phyloP scores from a whole-genome alignment of 202 grass and related monocot genomes.

The Elaeis oleifera region DNA sequence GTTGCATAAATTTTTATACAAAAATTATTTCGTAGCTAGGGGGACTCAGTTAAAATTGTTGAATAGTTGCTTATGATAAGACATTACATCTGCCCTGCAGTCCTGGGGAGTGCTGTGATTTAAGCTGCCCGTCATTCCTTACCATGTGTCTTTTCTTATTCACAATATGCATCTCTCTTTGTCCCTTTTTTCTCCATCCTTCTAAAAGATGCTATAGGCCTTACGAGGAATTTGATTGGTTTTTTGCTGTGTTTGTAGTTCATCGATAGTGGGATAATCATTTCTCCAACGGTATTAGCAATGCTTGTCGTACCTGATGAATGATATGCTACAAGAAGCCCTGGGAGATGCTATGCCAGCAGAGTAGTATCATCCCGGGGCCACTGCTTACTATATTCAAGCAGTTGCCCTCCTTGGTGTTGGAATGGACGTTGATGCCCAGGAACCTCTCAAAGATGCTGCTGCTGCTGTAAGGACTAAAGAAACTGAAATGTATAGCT shows the following conservation, averaged over 20 bases:
- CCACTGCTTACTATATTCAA: conserved; percentile 39
- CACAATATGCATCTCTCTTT: no score
- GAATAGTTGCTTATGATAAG: no score
- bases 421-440: conserved; percentile 34
- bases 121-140: no score
- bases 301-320: conserved; percentile 31
- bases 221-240: not conserved
- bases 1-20: no score
- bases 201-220: no score
- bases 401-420: conserved; percentile 30
- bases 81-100: no score
- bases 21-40: no score
- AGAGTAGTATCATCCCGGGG: conserved; percentile 38
- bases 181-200: no score
- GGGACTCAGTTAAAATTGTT: no score
- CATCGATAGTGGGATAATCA: conserved; percentile 34
- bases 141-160: no score
- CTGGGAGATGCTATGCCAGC: conserved; percentile 43
- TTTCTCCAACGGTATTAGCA: conserved; percentile 39
- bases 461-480: conserved; percentile 20
- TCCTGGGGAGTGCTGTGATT: no score
- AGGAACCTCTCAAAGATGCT: conserved; percentile 33
- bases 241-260: conserved; percentile 22
- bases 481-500: conserved; percentile 15
- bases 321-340: conserved; percentile 13